Evolutionary conservation across 2,329 filamentous ascomycete genomes (phyloP), one percentile per base, ranked within the genome.

Genomic region (Colletotrichum filicis): DNA sequence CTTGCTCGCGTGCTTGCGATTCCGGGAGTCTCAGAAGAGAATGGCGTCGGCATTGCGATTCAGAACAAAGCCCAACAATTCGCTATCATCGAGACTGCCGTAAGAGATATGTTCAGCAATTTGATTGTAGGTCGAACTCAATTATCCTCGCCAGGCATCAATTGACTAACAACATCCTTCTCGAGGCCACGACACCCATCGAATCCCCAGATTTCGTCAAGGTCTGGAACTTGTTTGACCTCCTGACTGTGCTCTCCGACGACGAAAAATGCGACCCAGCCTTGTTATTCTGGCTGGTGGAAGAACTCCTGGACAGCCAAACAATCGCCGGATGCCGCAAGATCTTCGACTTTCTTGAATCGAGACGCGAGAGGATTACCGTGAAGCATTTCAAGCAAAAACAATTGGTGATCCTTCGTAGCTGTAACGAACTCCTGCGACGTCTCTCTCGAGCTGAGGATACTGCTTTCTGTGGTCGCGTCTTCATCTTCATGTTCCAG

Each of bases 401-500:
- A 82, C 93, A 94, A 72, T 85, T 98, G 55, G 92, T 97, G 70
- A 97, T 98, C 76, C 85, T 99, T n/a, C 90, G 97, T 78, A 94
- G 93, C 73, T 99, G 97, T 84, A 99, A 98, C 82, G 97, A 98
- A 83, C 87, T 99, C 19, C 87, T 99, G n/a, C 92, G 96, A 46
- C 90, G 97, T 58, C 88, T 99, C 2, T 98, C 97, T n/a, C 91
- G 97, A 69, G 96, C 97, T 4, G 95, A 98, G 81, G 97, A 99
- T 82, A 97, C 97, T 0, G 95, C 97, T 0, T 99, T 99, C 80
- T 99, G 97, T 79, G 97, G 97, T 19, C 91, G 97, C 52, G 97
- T 99, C 30, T 98, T 98, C 82, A 98, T 99, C 75, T 99, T 98
- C 82, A 91, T 99, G 80, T 99, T 98, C 82, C 97, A 99, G 82